Evolutionary conservation across 2,329 filamentous ascomycete genomes (phyloP).

Genomic region (Dactylellina parvicollis): DNA sequence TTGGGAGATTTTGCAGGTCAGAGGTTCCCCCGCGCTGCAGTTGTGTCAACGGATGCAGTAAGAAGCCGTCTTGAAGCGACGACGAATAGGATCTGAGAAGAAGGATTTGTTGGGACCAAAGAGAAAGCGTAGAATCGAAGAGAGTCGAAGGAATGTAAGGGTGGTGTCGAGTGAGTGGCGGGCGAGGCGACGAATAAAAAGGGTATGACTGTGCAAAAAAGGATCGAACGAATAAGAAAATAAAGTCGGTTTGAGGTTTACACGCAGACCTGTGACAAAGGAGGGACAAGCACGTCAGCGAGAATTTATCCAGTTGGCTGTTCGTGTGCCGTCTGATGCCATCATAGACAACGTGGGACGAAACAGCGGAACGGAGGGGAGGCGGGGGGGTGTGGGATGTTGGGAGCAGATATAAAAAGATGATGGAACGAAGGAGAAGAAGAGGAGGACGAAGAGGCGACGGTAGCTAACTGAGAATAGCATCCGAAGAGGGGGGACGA

Average conservation of each 20-base stretch:
- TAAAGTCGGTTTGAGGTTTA: slow-evolving; percentile 13
- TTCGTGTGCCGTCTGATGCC: neutral
- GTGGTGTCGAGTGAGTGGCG: slow-evolving; percentile 15
- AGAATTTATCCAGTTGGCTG: slow-evolving; percentile 32
- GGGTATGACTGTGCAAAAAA: slow-evolving; percentile 39
- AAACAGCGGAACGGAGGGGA: neutral
- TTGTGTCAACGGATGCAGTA: slow-evolving; percentile 24
- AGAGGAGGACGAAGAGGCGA: slow-evolving; percentile 11
- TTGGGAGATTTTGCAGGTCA: neutral
- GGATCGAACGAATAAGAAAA: slow-evolving; percentile 35
- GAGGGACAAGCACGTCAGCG: slow-evolving; percentile 50
- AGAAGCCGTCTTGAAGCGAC: slow-evolving; percentile 23
- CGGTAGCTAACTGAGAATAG: slow-evolving; percentile 37
- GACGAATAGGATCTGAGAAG: slow-evolving; percentile 42
- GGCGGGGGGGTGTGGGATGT: neutral
- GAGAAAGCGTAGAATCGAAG: slow-evolving; percentile 35
- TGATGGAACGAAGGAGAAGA: neutral
- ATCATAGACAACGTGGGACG: neutral
- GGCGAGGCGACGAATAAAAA: slow-evolving; percentile 18
- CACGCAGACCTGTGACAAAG: slow-evolving; percentile 31
- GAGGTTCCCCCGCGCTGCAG: slow-evolving; percentile 2
- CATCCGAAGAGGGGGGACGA: neutral
- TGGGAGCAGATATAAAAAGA: neutral
- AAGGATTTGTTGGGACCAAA: slow-evolving; percentile 32
- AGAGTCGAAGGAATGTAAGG: slow-evolving; percentile 26